Conservation (phyloP, 1,139 yeast genomes). For the Saccharomyces pastorianus region DNA sequence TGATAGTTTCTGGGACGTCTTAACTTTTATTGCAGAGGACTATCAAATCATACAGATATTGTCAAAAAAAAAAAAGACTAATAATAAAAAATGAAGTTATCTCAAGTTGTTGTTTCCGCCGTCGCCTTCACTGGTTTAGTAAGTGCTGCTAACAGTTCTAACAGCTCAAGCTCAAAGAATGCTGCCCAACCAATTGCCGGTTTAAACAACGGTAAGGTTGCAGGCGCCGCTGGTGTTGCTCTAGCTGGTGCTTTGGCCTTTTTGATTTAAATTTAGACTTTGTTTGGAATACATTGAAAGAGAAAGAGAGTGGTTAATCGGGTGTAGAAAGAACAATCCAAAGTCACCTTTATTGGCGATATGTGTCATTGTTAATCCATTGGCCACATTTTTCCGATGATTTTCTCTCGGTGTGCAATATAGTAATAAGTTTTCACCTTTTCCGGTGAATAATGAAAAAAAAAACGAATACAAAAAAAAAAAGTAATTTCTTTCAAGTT, state of each 20-base stretch:
- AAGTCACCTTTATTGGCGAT: not conserved
- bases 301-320: not conserved
- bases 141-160: slow-evolving; percentile 6
- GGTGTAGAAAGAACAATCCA: not conserved
- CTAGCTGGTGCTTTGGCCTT: slow-evolving; percentile 27
- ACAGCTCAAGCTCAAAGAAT: slow-evolving; percentile 11
- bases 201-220: slow-evolving; percentile 12
- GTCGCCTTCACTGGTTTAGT: slow-evolving; percentile 16
- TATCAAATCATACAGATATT: not conserved
- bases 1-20: not conserved
- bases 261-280: slow-evolving; percentile 12
- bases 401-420: not conserved
- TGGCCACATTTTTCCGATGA: not conserved
- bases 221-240: slow-evolving; percentile 21
- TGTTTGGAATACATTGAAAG: not conserved
- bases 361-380: not conserved
- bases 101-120: slow-evolving; percentile 19
- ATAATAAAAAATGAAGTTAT: slow-evolving; percentile 17
- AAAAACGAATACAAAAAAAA: not conserved
- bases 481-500: not conserved
- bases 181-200: slow-evolving; percentile 9
- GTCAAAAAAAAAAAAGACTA: not conserved
- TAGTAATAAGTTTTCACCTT: not conserved
- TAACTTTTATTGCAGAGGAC: not conserved
- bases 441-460: not conserved